These are phyloP conservation scores for Xerophyta viscosa DNA, from an alignment of 106 monocot species.

Conservation along the genomic window DNA sequence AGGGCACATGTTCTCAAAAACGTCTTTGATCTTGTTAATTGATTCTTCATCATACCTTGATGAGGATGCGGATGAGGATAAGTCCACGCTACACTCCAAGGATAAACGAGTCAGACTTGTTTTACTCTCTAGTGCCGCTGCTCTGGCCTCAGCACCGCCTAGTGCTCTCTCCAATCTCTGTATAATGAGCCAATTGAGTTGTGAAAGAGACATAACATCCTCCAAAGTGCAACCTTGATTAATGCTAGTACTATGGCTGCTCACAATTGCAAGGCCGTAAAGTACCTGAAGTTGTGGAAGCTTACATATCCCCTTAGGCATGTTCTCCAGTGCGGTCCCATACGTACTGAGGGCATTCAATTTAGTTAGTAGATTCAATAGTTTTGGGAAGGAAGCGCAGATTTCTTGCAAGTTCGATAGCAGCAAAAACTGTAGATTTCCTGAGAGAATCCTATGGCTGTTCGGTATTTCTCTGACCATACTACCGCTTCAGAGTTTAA, in stretches of 20 bases:
- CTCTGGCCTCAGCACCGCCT: neutral
- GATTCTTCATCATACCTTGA: neutral
- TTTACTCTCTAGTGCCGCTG: neutral
- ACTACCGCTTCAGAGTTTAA: neutral
- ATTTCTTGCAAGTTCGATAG: neutral
- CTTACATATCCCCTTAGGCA: conserved; percentile 12
- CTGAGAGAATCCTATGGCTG: conserved; percentile 11
- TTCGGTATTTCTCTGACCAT: conserved; percentile 8
- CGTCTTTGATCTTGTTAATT: conserved; percentile 2
- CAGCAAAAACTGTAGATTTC: conserved; percentile 10
- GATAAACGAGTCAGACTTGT: neutral
- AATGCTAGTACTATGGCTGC: too few species aligned
- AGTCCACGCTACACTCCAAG: conserved; percentile 1
- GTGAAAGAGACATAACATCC: conserved; percentile 7
- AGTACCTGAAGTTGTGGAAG: neutral
- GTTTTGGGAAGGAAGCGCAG: conserved; percentile 1
- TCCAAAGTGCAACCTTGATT: neutral
- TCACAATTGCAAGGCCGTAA: neutral
- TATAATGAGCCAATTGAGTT: neutral
- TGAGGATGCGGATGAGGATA: too few species aligned
- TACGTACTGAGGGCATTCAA: neutral
- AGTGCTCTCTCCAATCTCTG: conserved; percentile 7
- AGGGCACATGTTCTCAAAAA: conserved; percentile 19
- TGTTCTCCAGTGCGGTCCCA: neutral
- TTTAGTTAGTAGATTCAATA: neutral